Percentiles rank a stretch among this genome's conserved stretches.
Evolutionary conservation across 805 yeast genomes (phyloP).

Genomic region (Candida andamanensis): DNA sequence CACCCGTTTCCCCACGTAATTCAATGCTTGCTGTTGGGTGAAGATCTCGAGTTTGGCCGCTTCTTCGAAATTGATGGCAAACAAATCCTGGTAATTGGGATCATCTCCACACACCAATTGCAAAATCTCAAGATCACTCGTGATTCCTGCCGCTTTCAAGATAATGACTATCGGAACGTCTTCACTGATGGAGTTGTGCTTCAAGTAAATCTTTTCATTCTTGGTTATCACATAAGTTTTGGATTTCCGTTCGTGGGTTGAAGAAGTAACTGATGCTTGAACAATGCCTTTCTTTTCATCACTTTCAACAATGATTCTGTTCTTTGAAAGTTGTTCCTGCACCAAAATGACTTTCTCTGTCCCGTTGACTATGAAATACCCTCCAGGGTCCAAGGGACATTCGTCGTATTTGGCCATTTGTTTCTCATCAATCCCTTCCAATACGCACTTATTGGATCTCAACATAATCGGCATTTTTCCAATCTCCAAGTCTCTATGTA

Average conservation of each 20-base stretch:
- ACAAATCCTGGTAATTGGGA: constrained; percentile 83
- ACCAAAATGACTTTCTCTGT: constrained; percentile 95
- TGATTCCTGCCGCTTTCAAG: constrained; percentile 90
- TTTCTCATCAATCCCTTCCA: constrained; percentile 69
- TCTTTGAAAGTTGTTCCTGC: constrained; percentile 94
- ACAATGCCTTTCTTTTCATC: constrained; percentile 92
- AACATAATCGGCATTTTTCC: constrained; percentile 99
- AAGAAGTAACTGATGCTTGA: constrained; percentile 96
- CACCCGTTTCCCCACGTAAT: constrained; percentile 85
- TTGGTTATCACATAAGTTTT: constrained; percentile 94
- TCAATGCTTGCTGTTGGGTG: constrained; percentile 92
- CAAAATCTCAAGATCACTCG: constrained; percentile 87
- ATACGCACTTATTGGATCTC: constrained; percentile 84
- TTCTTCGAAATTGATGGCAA: constrained; percentile 91
- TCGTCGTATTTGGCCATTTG: constrained; percentile 88
- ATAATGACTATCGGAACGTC: constrained; percentile 93
- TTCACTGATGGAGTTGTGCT: constrained; percentile 93
- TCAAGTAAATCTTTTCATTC: constrained; percentile 80
- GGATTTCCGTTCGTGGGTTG: constrained; percentile 97
- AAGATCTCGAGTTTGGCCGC: constrained; percentile 78
- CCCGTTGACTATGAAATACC: constrained; percentile 95
- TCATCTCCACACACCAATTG: constrained; percentile 92
- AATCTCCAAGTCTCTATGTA: constrained; percentile 85
- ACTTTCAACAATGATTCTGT: constrained; percentile 96
- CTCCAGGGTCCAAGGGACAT: constrained; percentile 98